phyloP scores from a whole-genome alignment of 202 grass and related monocot species.

The Panicum hallii region DNA sequence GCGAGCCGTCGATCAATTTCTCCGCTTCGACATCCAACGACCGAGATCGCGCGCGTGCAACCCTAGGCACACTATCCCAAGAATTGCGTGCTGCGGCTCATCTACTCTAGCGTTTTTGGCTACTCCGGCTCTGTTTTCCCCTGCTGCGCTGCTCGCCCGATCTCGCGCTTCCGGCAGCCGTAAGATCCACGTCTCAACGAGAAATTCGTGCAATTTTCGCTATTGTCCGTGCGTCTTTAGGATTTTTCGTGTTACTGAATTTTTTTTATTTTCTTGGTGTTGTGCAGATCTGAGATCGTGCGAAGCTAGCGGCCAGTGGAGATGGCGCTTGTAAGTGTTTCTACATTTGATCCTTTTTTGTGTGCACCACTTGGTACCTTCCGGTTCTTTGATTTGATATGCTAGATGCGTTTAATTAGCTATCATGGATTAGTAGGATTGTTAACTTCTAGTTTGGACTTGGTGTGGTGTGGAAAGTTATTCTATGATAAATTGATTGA shows the following conservation, averaged over 20 bases:
- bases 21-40: not conserved
- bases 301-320: constrained; percentile 9
- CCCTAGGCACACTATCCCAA: not conserved
- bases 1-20: not conserved
- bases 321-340: constrained; percentile 48
- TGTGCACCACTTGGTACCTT: not conserved
- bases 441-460: not conserved
- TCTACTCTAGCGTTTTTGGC: not conserved
- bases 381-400: not conserved
- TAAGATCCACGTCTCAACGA: not conserved
- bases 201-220: not conserved
- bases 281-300: constrained; percentile 35
- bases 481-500: not conserved
- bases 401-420: not conserved
- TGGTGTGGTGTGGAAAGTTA: not conserved
- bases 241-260: not conserved
- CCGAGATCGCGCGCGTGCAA: not conserved
- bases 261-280: not conserved
- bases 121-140: not conserved
- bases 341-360: not conserved
- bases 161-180: not conserved
- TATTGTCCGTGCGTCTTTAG: not conserved
- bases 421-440: not conserved
- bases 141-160: not conserved
- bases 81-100: not conserved